Evolutionary conservation across 768 basidiomycete genomes (phyloP).

Genomic region (Kwoniella pini): DNA sequence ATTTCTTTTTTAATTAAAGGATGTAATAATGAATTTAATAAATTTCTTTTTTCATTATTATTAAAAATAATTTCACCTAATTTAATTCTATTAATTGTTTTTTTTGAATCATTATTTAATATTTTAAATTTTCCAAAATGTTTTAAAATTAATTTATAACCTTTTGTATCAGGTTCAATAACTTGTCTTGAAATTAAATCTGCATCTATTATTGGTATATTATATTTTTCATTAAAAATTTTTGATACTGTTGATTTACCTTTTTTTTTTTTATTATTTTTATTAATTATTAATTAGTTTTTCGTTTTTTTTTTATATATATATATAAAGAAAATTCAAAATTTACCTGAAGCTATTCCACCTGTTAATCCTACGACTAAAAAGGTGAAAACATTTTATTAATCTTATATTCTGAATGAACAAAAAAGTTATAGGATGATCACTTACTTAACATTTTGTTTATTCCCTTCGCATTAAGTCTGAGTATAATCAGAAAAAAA

Average conservation of each 20-base stretch:
- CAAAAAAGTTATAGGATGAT: no score
- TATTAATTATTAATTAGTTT: no score
- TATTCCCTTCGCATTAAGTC: no score
- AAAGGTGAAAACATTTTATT: not conserved
- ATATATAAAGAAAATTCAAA: no score
- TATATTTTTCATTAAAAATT: constrained; percentile 63
- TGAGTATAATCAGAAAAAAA: no score
- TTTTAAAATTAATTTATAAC: constrained; percentile 66
- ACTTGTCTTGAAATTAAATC: constrained; percentile 84
- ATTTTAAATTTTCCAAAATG: constrained; percentile 70
- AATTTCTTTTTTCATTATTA: constrained; percentile 68
- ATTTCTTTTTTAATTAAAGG: constrained; percentile 85
- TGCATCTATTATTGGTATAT: constrained; percentile 86
- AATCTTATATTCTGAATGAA: no score
- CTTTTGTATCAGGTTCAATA: constrained; percentile 78
- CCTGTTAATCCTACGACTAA: constrained; percentile 92
- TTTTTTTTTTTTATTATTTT: no score
- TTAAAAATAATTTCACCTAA: constrained; percentile 83
- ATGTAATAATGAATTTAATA: constrained; percentile 82
- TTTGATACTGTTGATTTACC: constrained; percentile 91
- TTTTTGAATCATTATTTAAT: constrained; percentile 60
- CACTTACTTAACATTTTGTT: constrained; percentile 15
- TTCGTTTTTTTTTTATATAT: no score
- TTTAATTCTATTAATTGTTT: constrained; percentile 64
- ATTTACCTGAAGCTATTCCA: constrained; percentile 74